These are phyloP conservation scores for Gloeopeniophorella convolvens DNA, from an alignment of 768 basidiomycete genomes.

Conservation along the genomic window DNA sequence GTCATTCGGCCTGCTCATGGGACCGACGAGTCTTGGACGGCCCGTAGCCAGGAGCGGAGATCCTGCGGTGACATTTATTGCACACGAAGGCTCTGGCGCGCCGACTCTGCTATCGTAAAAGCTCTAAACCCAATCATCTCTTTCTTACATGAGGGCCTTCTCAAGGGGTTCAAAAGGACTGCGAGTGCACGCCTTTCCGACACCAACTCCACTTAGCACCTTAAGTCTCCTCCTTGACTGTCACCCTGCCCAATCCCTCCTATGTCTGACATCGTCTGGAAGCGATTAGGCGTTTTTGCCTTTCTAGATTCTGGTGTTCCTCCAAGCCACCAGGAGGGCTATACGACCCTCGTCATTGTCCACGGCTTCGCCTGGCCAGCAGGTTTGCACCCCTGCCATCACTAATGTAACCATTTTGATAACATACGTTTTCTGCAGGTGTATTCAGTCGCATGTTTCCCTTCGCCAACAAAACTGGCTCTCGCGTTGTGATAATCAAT, in stretches of 20 bases:
- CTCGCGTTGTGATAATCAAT: not conserved
- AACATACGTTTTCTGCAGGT: not conserved
- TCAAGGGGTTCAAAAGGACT: too few species aligned
- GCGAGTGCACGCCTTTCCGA: too few species aligned
- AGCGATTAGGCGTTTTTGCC: not conserved
- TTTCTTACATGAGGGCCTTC: too few species aligned
- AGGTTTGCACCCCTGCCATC: not conserved
- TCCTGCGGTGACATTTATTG: too few species aligned
- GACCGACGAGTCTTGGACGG: too few species aligned
- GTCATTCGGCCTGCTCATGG: too few species aligned
- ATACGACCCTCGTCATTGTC: not conserved
- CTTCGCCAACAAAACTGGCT: not conserved
- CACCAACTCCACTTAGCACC: too few species aligned
- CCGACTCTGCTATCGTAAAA: too few species aligned
- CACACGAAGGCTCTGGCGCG: too few species aligned
- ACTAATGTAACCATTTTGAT: not conserved
- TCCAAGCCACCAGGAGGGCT: not conserved
- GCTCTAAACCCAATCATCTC: too few species aligned
- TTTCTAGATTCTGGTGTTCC: not conserved
- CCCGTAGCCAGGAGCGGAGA: too few species aligned
- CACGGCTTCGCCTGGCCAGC: not conserved
- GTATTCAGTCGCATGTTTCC: not conserved
- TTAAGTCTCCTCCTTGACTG: too few species aligned
- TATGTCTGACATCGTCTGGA: not conserved
- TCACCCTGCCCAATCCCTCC: slow-evolving; percentile 15